Evolutionary conservation across 1,284 basidiomycete species (phyloP).

Genomic region (Moniliophthora roreri): DNA sequence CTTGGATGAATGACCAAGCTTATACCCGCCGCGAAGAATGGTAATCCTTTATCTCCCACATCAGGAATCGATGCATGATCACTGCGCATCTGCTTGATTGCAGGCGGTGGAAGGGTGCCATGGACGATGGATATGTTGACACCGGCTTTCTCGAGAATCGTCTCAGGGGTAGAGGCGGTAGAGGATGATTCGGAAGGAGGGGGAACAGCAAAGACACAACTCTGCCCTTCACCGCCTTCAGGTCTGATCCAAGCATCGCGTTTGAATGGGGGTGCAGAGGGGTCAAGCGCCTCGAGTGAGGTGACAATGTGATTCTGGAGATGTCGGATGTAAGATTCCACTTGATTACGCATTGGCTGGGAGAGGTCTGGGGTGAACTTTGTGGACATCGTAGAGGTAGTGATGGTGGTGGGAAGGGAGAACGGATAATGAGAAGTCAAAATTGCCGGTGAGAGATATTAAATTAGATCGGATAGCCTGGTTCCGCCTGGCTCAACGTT

Average conservation of each 20-base stretch:
- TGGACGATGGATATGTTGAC: slow-evolving; percentile 96
- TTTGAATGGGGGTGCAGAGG: slow-evolving; percentile 70
- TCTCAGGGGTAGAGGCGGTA: slow-evolving; percentile 25
- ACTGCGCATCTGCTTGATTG: slow-evolving; percentile 92
- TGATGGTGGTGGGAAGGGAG: too few relatives aligned
- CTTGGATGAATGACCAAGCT: slow-evolving; percentile 92
- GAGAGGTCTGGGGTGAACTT: too few relatives aligned
- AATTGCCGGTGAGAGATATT: too few relatives aligned
- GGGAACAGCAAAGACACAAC: slow-evolving; percentile 83
- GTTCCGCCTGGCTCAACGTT: too few relatives aligned
- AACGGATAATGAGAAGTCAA: too few relatives aligned
- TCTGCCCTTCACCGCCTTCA: slow-evolving; percentile 85
- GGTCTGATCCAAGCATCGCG: slow-evolving; percentile 87
- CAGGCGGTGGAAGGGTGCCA: slow-evolving; percentile 86
- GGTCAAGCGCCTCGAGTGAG: slow-evolving; percentile 81
- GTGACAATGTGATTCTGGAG: slow-evolving; percentile 86
- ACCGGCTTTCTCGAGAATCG: slow-evolving; percentile 93
- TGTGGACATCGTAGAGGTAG: too few relatives aligned
- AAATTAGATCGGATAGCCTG: too few relatives aligned
- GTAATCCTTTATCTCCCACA: slow-evolving; percentile 55
- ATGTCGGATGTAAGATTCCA: slow-evolving; percentile 77
- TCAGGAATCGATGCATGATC: slow-evolving; percentile 80
- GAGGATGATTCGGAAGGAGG: slow-evolving; percentile 23
- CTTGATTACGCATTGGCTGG: slow-evolving; percentile 81
- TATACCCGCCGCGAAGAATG: slow-evolving; percentile 94